These are phyloP conservation scores for Poa pratensis DNA, from an alignment of 176 grass and related monocot genomes.

Conservation along the genomic window DNA sequence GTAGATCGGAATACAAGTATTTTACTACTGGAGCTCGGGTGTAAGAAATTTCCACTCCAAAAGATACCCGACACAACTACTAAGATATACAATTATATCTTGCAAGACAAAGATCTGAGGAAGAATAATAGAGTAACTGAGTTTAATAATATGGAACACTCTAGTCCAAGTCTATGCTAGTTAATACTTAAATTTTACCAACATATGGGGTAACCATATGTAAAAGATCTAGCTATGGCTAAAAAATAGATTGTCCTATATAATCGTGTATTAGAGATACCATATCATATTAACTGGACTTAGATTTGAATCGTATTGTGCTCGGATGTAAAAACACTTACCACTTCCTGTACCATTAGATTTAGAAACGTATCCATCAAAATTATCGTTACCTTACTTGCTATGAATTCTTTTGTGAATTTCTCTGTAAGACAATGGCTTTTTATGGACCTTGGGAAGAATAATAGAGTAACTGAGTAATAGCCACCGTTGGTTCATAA, in stretches of 20 bases:
- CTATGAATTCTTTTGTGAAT: neutral
- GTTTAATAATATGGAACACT: neutral
- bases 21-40: too few species aligned
- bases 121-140: too few species aligned
- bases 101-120: neutral
- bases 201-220: neutral
- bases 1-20: too few species aligned
- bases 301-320: too few species aligned
- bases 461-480: neutral
- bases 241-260: too few species aligned
- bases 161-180: neutral
- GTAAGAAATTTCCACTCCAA: neutral
- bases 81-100: neutral
- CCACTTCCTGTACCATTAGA: too few species aligned
- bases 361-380: too few species aligned
- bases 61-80: neutral
- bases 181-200: neutral
- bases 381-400: too few species aligned
- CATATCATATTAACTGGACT: too few species aligned
- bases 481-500: neutral
- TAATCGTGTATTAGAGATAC: too few species aligned
- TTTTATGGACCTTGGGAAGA: neutral
- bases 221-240: neutral
- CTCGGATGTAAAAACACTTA: too few species aligned
- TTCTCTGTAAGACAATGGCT: neutral